phyloP scores from a whole-genome alignment of 805 yeast genomes.

The Candida maesae region DNA sequence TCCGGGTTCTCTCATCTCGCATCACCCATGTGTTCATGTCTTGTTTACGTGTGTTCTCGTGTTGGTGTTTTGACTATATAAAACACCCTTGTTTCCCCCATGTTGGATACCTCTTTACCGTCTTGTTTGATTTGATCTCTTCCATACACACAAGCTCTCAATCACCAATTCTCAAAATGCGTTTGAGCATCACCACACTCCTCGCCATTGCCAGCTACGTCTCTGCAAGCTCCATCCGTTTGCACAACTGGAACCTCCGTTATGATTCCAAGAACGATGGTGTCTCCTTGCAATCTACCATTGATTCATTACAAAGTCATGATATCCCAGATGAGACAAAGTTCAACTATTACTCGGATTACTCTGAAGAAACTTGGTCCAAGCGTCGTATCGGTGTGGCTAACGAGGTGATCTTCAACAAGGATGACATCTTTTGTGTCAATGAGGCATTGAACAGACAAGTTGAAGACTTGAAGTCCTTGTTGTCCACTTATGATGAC shows the following conservation, averaged over 20 bases:
- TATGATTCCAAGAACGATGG: conserved; percentile 18
- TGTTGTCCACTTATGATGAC: conserved; percentile 21
- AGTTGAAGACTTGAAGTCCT: conserved; percentile 33
- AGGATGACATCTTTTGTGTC: conserved; percentile 33
- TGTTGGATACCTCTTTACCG: no score
- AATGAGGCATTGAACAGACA: conserved; percentile 39
- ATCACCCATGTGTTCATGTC: no score
- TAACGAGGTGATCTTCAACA: conserved; percentile 33
- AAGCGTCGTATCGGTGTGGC: conserved; percentile 32
- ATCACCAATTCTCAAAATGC: background rate
- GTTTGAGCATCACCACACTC: background rate
- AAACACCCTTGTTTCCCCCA: no score
- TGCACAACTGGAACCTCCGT: conserved; percentile 17
- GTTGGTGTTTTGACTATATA: no score
- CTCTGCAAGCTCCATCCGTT: conserved; percentile 2
- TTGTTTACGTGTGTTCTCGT: no score
- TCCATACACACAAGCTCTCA: no score
- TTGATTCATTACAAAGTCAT: conserved; percentile 1
- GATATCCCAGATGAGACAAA: conserved; percentile 9
- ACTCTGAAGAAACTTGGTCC: conserved; percentile 33
- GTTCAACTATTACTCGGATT: conserved; percentile 25
- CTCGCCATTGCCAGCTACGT: background rate
- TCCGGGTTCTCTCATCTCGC: no score
- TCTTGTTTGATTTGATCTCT: no score
- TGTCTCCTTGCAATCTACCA: conserved; percentile 7